phyloP scores from a whole-genome alignment of 2,329 filamentous ascomycete species.

The Arthrinium puccinioides region DNA sequence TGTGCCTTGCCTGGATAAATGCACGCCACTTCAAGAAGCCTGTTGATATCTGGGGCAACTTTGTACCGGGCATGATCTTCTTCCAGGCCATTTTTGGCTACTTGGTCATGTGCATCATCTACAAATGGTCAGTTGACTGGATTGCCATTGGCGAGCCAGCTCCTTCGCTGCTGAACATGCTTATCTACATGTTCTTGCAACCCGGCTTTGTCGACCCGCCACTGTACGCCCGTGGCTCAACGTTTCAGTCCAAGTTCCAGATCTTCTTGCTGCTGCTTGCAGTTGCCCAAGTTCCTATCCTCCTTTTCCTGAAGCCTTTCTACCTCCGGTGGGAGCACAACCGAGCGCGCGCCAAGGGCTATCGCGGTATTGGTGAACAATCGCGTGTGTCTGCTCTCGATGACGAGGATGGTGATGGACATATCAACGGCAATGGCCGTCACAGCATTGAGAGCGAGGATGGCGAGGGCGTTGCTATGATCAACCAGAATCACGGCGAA shows the following conservation, averaged over 20 bases:
- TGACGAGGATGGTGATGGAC: conserved; percentile 69
- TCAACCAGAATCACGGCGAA: conserved; percentile 41
- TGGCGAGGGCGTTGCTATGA: conserved; percentile 49
- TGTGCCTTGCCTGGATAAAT: conserved; percentile 89
- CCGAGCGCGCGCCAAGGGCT: conserved; percentile 76
- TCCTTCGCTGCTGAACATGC: conserved; percentile 92
- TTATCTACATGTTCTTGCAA: conserved; percentile 98
- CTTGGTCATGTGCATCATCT: conserved; percentile 85
- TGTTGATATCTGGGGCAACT: conserved; percentile 96
- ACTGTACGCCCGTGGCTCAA: conserved; percentile 57
- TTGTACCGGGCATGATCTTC: conserved; percentile 97
- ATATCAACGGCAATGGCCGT: conserved; percentile 50
- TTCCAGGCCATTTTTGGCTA: conserved; percentile 99
- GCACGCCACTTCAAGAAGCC: conserved; percentile 90
- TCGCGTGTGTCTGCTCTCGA: conserved; percentile 85
- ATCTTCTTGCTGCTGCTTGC: conserved; percentile 73
- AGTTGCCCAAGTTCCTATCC: conserved; percentile 76
- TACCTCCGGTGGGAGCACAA: conserved; percentile 95
- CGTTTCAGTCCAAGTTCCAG: conserved; percentile 70
- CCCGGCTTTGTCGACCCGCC: conserved; percentile 68
- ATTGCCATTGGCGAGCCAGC: conserved; percentile 55
- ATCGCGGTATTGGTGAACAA: conserved; percentile 86
- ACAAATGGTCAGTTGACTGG: conserved; percentile 97
- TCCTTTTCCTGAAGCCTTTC: conserved; percentile 92
- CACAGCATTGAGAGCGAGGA: conserved; percentile 61